Evolutionary conservation across 2,329 filamentous ascomycete species (phyloP).

Genomic region (Botrytis paeoniae): DNA sequence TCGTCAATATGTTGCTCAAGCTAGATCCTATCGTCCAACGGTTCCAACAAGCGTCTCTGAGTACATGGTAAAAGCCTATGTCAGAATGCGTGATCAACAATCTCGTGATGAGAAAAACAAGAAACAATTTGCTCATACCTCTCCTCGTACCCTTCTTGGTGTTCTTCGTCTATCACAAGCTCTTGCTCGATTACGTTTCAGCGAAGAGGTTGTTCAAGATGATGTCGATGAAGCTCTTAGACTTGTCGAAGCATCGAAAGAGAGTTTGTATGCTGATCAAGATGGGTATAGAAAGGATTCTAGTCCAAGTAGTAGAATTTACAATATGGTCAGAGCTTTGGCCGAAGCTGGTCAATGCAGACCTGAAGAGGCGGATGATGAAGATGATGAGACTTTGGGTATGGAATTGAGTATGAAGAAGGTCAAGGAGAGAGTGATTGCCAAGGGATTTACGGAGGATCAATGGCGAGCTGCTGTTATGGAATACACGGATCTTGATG

Average conservation of each 20-base stretch:
- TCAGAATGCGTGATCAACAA: conserved; percentile 88
- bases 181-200: conserved; percentile 86
- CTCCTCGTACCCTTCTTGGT: conserved; percentile 87
- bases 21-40: conserved; percentile 81
- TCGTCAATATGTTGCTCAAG: conserved; percentile 91
- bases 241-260: conserved; percentile 89
- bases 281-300: conserved; percentile 60
- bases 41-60: conserved; percentile 85
- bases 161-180: conserved; percentile 92
- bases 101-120: conserved; percentile 87
- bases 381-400: conserved; percentile 64
- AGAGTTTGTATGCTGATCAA: conserved; percentile 74
- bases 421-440: conserved; percentile 86
- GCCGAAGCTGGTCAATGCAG: conserved; percentile 71
- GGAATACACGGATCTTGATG: conserved; percentile 84
- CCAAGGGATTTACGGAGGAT: conserved; percentile 94
- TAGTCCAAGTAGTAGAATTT: conserved; percentile 86
- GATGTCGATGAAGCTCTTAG: conserved; percentile 95
- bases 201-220: conserved; percentile 77
- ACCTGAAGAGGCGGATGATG: conserved; percentile 51
- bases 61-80: conserved; percentile 96
- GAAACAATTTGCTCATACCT: conserved; percentile 91
- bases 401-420: conserved; percentile 82
- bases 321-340: conserved; percentile 87
- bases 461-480: conserved; percentile 84